Evolutionary conservation across 2,329 filamentous ascomycete genomes (phyloP).

Genomic region (Cladosporium sp.): DNA sequence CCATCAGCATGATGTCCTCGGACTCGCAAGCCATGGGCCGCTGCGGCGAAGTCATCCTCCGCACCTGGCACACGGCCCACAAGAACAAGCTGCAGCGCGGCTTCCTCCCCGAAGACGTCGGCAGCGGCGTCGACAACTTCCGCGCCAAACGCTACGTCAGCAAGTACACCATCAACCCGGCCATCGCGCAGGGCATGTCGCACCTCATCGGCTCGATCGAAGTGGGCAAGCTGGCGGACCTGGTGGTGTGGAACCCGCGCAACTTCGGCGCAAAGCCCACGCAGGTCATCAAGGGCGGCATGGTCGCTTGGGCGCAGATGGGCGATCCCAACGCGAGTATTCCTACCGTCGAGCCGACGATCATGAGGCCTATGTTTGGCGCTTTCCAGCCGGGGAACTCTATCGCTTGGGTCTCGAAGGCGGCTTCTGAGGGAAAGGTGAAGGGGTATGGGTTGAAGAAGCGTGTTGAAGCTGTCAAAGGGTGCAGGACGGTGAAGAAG

Average conservation of each 20-base stretch:
- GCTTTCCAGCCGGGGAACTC: constrained; percentile 57
- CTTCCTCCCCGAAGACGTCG: constrained; percentile 69
- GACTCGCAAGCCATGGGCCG: constrained; percentile 97
- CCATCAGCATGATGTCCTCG: constrained; percentile 96
- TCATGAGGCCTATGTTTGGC: constrained; percentile 83
- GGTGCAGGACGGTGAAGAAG: constrained; percentile 73
- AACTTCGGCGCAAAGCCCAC: constrained; percentile 85
- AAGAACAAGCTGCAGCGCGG: constrained; percentile 93
- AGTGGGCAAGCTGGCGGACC: constrained; percentile 82
- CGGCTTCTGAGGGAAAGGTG: constrained; percentile 65
- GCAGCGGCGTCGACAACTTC: constrained; percentile 80
- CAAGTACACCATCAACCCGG: constrained; percentile 96
- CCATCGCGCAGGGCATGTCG: constrained; percentile 82
- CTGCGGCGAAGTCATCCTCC: constrained; percentile 85
- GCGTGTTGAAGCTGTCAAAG: constrained; percentile 72
- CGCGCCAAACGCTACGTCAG: constrained; percentile 87
- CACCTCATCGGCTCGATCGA: constrained; percentile 85
- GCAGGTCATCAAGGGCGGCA: constrained; percentile 78
- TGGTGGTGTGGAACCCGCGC: constrained; percentile 80
- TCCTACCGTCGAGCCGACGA: constrained; percentile 79
- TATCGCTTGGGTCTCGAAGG: constrained; percentile 78
- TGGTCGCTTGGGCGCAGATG: constrained; percentile 82
- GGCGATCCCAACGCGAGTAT: constrained; percentile 59
- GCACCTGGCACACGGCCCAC: constrained; percentile 96
- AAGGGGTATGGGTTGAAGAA: constrained; percentile 72